These are phyloP conservation scores for Uncinocarpus reesii DNA, from an alignment of 2,329 filamentous ascomycete genomes.

Conservation along the genomic window DNA sequence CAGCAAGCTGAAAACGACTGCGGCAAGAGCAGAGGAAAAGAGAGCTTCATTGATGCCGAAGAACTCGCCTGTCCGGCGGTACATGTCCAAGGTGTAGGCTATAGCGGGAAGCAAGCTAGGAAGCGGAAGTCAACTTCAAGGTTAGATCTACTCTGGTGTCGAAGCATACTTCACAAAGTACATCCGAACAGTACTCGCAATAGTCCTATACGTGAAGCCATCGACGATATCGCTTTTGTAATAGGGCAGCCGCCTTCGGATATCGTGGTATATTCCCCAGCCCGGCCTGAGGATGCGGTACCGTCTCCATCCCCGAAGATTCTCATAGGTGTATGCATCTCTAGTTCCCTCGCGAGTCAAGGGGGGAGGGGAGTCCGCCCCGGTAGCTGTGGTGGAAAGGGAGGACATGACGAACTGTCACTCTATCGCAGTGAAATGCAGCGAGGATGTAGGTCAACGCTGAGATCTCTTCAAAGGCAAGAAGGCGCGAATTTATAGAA, in stretches of 20 bases:
- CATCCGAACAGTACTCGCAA: conserved; percentile 48
- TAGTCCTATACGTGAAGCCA: conserved; percentile 45
- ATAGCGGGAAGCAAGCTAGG: conserved; percentile 46
- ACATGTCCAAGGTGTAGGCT: conserved; percentile 51
- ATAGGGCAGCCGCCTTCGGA: conserved; percentile 44
- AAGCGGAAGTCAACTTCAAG: background rate
- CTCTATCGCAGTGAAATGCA: background rate
- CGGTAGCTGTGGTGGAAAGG: background rate
- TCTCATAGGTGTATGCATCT: conserved; percentile 27
- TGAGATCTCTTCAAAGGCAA: background rate
- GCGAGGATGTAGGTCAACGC: background rate
- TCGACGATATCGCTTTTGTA: conserved; percentile 49
- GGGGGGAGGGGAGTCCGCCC: conserved; percentile 16
- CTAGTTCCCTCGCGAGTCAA: conserved; percentile 22
- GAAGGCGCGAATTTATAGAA: background rate
- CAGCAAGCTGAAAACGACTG: conserved; percentile 45
- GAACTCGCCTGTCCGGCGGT: conserved; percentile 44
- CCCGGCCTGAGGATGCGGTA: conserved; percentile 37
- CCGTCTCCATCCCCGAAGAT: conserved; percentile 32
- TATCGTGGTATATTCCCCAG: conserved; percentile 46
- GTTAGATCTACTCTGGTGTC: background rate
- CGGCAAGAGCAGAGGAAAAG: conserved; percentile 46
- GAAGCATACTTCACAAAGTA: conserved; percentile 41
- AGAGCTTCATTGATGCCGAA: conserved; percentile 49
- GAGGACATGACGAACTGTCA: background rate